Evolutionary conservation across 164 flowering plant genomes (phyloP).

Genomic region (Liquidambar formosana): DNA sequence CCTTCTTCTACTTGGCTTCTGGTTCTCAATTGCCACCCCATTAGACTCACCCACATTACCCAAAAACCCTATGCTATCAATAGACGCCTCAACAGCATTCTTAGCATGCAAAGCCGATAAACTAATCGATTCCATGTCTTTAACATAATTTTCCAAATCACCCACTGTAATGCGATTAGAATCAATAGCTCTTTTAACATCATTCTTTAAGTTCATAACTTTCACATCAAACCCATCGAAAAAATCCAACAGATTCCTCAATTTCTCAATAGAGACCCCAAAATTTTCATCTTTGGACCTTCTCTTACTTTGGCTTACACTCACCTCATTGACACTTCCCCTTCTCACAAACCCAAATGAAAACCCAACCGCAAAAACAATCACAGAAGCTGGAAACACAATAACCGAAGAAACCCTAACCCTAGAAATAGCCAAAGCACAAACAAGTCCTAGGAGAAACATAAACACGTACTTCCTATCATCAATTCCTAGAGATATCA

Average conservation of each 20-base stretch:
- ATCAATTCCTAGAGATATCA: constrained; percentile 58
- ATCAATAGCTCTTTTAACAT: constrained; percentile 39
- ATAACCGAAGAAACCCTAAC: constrained; percentile 62
- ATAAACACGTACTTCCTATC: constrained; percentile 58
- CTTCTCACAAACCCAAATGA: constrained; percentile 64
- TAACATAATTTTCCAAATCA: constrained; percentile 49
- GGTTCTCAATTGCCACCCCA: constrained; percentile 31
- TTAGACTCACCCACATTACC: constrained; percentile 10
- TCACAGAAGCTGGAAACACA: constrained; percentile 66
- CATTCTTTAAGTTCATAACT: constrained; percentile 40
- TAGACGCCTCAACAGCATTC: constrained; percentile 31
- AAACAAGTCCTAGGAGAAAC: constrained; percentile 67
- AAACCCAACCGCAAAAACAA: constrained; percentile 73
- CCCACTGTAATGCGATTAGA: constrained; percentile 27
- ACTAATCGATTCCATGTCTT: constrained; percentile 36
- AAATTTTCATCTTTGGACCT: constrained; percentile 37
- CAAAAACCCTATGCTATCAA: constrained; percentile 12
- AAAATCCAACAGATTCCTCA: constrained; percentile 36
- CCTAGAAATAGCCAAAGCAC: constrained; percentile 70
- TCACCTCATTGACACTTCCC: constrained; percentile 23
- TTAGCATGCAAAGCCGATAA: constrained; percentile 31
- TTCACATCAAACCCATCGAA: constrained; percentile 44
- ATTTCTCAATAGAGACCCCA: constrained; percentile 38
- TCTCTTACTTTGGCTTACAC: constrained; percentile 26
- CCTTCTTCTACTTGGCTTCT: constrained; percentile 41